phyloP scores from a whole-genome alignment of 139 green algal genomes.

The Pleodorina starrii region DNA sequence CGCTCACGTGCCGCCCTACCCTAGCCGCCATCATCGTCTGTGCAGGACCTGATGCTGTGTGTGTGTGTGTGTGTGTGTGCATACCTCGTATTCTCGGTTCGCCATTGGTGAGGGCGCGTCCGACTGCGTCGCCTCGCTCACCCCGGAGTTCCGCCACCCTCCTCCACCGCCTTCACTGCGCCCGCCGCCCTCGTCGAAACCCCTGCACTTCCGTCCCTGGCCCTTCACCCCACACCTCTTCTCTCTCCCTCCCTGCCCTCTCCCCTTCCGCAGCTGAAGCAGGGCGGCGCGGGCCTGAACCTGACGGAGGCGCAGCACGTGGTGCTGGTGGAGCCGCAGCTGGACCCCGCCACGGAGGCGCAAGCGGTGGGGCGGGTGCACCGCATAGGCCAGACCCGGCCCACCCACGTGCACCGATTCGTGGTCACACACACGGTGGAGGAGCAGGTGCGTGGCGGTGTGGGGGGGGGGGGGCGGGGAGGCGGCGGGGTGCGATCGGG shows the following conservation, averaged over 20 bases:
- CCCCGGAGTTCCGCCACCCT: too few species aligned
- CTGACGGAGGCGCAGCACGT: conserved; percentile 91
- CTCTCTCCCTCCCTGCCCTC: background rate
- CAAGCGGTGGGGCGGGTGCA: conserved; percentile 86
- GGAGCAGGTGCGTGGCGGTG: conserved; percentile 60
- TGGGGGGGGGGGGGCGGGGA: background rate
- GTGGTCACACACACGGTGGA: conserved; percentile 77
- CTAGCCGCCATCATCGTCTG: too few species aligned
- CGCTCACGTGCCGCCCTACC: too few species aligned
- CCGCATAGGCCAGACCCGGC: conserved; percentile 80
- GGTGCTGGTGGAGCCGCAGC: conserved; percentile 82
- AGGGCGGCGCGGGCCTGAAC: conserved; percentile 75
- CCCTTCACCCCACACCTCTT: too few species aligned
- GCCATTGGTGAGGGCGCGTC: too few species aligned
- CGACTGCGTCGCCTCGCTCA: too few species aligned
- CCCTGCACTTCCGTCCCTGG: background rate
- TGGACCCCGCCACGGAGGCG: conserved; percentile 82
- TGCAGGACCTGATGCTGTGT: too few species aligned
- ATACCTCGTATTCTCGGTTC: too few species aligned
- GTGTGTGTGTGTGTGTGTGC: too few species aligned
- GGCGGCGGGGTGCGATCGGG: background rate
- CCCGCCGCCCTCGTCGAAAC: background rate
- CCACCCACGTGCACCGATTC: conserved; percentile 79
- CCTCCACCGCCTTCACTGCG: background rate
- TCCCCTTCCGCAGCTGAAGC: conserved; percentile 18